These are phyloP conservation scores for Saussurea involucrata DNA, from an alignment of 129 eudicot genomes.

Conservation along the genomic window DNA sequence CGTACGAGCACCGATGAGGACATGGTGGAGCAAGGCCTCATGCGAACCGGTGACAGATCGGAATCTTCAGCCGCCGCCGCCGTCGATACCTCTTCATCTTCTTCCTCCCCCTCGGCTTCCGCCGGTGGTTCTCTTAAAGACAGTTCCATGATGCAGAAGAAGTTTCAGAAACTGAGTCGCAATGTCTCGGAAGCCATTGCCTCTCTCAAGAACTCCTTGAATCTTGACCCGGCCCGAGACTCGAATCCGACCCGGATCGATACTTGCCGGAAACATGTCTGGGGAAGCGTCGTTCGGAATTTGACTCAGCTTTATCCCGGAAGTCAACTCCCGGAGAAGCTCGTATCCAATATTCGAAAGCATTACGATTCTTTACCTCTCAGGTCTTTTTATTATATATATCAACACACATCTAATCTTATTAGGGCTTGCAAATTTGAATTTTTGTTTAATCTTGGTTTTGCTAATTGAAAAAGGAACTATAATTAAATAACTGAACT, in stretches of 20 bases:
- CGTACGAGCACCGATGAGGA: conserved; percentile 91
- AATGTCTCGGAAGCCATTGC: conserved; percentile 94
- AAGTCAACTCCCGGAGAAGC: conserved; percentile 95
- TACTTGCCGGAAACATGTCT: conserved; percentile 55
- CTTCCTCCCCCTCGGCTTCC: conserved; percentile 27
- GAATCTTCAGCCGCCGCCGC: conserved; percentile 44
- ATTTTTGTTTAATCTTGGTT: neutral
- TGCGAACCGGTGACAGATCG: conserved; percentile 88
- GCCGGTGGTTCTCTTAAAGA: conserved; percentile 34
- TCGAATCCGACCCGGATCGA: conserved; percentile 52
- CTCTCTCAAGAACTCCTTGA: conserved; percentile 82
- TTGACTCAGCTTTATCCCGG: conserved; percentile 99
- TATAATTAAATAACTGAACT: neutral
- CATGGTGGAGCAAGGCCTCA: conserved; percentile 88
- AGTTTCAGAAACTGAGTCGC: conserved; percentile 79
- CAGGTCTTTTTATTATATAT: conserved; percentile 71
- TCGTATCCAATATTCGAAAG: conserved; percentile 87
- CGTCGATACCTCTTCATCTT: conserved; percentile 36
- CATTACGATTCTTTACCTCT: conserved; percentile 95
- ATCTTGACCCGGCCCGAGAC: conserved; percentile 75
- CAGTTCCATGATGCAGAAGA: conserved; percentile 66
- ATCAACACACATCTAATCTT: neutral
- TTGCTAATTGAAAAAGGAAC: neutral
- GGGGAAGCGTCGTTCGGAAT: conserved; percentile 89
- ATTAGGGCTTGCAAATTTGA: neutral